Evolutionary conservation across 345 rosid species (phyloP).

Genomic region (Microthlaspi erraticum): DNA sequence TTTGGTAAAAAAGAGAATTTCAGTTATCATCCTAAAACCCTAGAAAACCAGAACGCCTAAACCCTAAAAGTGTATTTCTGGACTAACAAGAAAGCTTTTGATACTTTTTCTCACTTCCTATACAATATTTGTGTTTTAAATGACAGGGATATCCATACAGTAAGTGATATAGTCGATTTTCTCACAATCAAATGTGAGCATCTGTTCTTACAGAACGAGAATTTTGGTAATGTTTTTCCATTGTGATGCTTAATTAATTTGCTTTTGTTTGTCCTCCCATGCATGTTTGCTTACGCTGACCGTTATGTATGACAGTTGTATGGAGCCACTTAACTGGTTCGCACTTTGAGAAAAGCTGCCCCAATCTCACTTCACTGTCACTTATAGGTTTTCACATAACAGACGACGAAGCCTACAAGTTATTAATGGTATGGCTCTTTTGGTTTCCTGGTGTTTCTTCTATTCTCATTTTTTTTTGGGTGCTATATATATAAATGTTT

Average conservation of each 20-base stretch:
- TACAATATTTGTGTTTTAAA: conserved; percentile 5
- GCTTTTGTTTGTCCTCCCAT: conserved; percentile 20
- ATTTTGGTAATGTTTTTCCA: conserved; percentile 47
- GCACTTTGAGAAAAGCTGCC: conserved; percentile 64
- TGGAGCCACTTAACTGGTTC: conserved; percentile 38
- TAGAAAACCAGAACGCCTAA: too few relatives aligned
- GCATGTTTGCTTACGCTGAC: conserved; percentile 34
- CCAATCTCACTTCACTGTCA: conserved; percentile 65
- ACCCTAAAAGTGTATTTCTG: background rate
- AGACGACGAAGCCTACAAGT: conserved; percentile 59
- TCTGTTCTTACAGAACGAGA: conserved; percentile 70
- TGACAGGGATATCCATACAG: conserved; percentile 58
- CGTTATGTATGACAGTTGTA: conserved; percentile 53
- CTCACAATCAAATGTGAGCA: conserved; percentile 64
- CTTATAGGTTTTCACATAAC: conserved; percentile 77
- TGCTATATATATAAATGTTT: background rate
- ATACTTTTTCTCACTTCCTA: conserved; percentile 23
- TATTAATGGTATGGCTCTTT: conserved; percentile 54
- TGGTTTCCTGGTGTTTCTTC: background rate
- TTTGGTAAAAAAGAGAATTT: too few relatives aligned
- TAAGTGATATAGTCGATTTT: conserved; percentile 59
- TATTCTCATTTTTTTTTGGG: background rate
- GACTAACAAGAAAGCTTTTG: background rate
- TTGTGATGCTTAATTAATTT: background rate
- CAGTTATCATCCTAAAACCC: too few relatives aligned